Evolutionary conservation across 129 eudicot genomes (phyloP), one percentile per base, ranked within the genome.

Genomic region (Oenanthe sinensis): DNA sequence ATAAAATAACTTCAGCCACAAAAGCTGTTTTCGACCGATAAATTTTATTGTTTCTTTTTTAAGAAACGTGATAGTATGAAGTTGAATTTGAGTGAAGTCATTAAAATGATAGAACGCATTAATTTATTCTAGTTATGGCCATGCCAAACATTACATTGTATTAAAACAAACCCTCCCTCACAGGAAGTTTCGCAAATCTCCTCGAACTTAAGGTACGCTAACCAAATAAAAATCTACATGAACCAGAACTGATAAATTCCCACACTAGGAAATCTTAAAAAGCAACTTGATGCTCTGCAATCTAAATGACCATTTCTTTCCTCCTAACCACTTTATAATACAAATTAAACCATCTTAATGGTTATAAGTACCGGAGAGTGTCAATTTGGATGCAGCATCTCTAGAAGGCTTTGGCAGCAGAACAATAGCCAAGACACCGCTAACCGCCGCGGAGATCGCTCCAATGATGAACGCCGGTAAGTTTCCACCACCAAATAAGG

Each of bases 401-500:
- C 79, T 79, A 8, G 88, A 84, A 40, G 91, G 86, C 17, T 90
- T 69, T 16, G 95, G 95, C 40, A 90, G 88, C 82, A 89, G 71
- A 11, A 75, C 30, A 3, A 91, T 45, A 0, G 97, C 89, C 7
- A 83, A 74, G 0, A 93, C 50, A 3, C 93, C 97, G 72, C 96
- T 88, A 0, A 50, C 45, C 7, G 85, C 88, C 0, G 98, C 92
- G 1, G 97, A 85, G 2, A 85, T 67, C 0, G 93, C 97, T 26
- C 98, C 98, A 2, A 84, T 81, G n/a, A 88, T 79, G 69, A 93
- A 91, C 0, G 97, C 89, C 5, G 98, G 97, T 75, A 90, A 76
- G 81, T 93, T 93, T 71, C 97, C 88, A 1, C 98, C 96, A 5
- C 97, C 98, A 15, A 93, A 93, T 9, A 85, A 4, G 4, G 84